Evolutionary conservation across 306 rosid genomes (phyloP), one percentile per base, ranked within the genome.

Genomic region (Medicago ruthenica): DNA sequence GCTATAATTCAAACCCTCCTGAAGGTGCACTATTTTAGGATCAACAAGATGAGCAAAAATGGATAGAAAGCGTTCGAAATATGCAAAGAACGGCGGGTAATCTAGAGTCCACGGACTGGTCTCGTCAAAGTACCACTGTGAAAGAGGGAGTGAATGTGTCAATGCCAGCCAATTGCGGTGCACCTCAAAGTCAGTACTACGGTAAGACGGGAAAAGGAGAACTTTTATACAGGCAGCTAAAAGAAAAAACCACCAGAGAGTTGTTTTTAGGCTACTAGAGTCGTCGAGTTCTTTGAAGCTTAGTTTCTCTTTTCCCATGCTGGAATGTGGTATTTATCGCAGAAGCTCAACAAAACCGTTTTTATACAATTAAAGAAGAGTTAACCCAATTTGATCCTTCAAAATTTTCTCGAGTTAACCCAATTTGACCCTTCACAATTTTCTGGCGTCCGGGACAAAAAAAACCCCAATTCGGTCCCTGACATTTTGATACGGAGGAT

Each of bases 21-120:
- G 83, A 40, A 92, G 93, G 62, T 90, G 80, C 53, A 92, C 93
- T 0, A 92, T 92, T 80, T 81, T 85, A 47, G 91, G 96, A 71
- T 95, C 97, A 62, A 92, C 47, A 15, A 89, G 75, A 31, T 82
- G 69, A 3, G 97, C 92, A 41, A 89, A 90, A 63, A 78, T 6
- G 9, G 97, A 90, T 51, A 92, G 83, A 64, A 92, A 79, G 10
- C 83, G 84, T 71, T 95, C 97, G 20, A 90, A 89, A 82, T 86
- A 87, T 36, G 92, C 91, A 20, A 95, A 95, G 77, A 95, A 90
- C 1, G 97, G 96, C 0, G 98, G 98, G 63, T 90, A 95, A 68
- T 95, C 98, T 31, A 92, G 93, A 50, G 97, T 92, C 98, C 97
- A 90, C 37, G 87, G 92, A 82, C 98, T 95, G 45, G 96, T 89